Conservation (phyloP, 495 filamentous ascomycete genomes). For the Xylaria flabelliformis region DNA sequence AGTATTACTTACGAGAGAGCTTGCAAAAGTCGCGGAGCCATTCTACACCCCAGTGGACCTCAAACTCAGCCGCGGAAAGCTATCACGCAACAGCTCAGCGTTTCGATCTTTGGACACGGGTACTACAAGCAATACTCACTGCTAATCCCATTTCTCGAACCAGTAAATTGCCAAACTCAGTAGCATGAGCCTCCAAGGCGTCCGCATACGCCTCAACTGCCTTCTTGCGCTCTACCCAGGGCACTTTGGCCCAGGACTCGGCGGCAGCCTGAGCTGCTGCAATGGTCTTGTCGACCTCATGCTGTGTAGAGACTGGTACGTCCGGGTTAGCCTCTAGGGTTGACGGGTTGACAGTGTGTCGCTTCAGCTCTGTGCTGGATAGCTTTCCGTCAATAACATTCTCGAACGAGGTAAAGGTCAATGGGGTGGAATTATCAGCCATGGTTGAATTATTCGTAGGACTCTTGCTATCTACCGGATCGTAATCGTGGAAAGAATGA, state of each 20-base stretch:
- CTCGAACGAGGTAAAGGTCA: slow-evolving; percentile 17
- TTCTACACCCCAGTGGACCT: background rate
- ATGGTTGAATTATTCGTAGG: background rate
- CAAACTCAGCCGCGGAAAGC: background rate
- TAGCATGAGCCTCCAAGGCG: background rate
- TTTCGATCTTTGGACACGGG: background rate
- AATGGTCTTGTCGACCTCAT: slow-evolving; percentile 18
- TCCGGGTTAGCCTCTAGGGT: slow-evolving; percentile 17
- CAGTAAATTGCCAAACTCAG: background rate
- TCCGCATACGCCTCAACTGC: background rate
- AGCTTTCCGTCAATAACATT: slow-evolving; percentile 18
- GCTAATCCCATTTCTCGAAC: slow-evolving; percentile 14
- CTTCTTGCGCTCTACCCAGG: slow-evolving; percentile 6
- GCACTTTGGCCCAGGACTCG: slow-evolving; percentile 8
- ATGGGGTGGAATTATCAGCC: background rate
- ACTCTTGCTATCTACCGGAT: background rate
- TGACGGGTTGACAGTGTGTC: slow-evolving; percentile 20
- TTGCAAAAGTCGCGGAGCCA: slow-evolving; percentile 4
- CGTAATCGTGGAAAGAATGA: background rate
- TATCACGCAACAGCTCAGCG: slow-evolving; percentile 4
- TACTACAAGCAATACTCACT: background rate
- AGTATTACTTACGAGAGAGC: slow-evolving; percentile 6
- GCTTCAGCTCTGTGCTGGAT: slow-evolving; percentile 2
- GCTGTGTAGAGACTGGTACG: background rate
- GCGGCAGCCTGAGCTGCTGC: slow-evolving; percentile 2